Base-by-base conservation (phyloP, 371 early-diverging fungal species). In the Haplosporangium sp. region DNA sequence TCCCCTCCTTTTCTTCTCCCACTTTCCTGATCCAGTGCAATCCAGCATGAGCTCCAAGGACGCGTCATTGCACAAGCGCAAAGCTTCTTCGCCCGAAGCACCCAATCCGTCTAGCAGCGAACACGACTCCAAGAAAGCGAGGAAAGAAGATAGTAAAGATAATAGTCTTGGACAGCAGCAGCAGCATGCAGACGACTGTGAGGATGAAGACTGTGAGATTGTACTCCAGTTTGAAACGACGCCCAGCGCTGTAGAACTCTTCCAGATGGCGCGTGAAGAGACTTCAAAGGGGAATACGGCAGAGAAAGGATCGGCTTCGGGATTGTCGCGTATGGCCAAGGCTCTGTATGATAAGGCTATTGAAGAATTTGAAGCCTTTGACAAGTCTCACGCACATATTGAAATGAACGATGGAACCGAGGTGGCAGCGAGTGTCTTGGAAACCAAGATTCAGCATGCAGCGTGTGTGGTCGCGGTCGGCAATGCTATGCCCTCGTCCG, bases 311-410 rank as follows among this genome's bases (percentile, higher is more conserved):
- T 50, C 61, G 11, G 64, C 67, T 46, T 41, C 67, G 7, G 55
- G 56, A 9, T n/a, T 74, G 62, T 66, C 66, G 12, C 73, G 82
- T 3, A 73, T 87, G 58, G 84, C 83, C 20, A 84, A 83, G 45
- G 82, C 85, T 7, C 46, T 89, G 29, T 89, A 86, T 64, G 89
- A 88, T 57, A 75, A 86, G 82, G 87, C 89, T 0, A 72, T 89
- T 40, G 87, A 88, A 38, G 83, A 82, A 20, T 89, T 83, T 62
- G 81, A 86, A 71, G 67, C 74, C 14, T 70, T 83, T 1, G 86
- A 86, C 13, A 82, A 86, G 55, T 42, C 67, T 1, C 43, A 71
- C 29, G 60, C 67, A 0, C 68, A 68, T 51, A 72, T 72, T 37
- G 73, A 71, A 42, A 18, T 79, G 55, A 59, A 54, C 18, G 66